Evolutionary conservation across 805 yeast genomes (phyloP).

Genomic region (Pichia exigua): DNA sequence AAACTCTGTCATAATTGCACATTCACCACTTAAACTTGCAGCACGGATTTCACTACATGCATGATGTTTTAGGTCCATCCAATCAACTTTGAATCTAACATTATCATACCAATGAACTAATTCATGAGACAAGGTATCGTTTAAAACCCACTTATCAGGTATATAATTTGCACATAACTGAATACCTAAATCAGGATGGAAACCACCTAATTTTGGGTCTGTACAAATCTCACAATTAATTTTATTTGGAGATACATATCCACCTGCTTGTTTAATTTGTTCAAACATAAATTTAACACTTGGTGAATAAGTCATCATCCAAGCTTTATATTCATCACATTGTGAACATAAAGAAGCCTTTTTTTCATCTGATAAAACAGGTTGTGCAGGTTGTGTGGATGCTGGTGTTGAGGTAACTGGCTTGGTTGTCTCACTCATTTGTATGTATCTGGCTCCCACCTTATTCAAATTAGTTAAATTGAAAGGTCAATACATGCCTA

Average conservation of each 20-base stretch:
- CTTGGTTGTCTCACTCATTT: not conserved
- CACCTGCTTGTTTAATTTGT: slow-evolving; percentile 59
- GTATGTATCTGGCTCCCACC: not conserved
- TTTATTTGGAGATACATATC: slow-evolving; percentile 41
- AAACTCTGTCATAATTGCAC: slow-evolving; percentile 83
- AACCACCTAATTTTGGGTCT: slow-evolving; percentile 83
- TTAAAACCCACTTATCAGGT: slow-evolving; percentile 66
- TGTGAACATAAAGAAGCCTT: slow-evolving; percentile 41
- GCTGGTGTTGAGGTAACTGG: slow-evolving; percentile 7
- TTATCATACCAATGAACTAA: slow-evolving; percentile 90
- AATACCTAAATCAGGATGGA: slow-evolving; percentile 83
- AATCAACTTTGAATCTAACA: slow-evolving; percentile 78
- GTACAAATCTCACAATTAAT: slow-evolving; percentile 79
- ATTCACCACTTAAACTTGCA: slow-evolving; percentile 87
- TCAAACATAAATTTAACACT: slow-evolving; percentile 81
- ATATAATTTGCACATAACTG: slow-evolving; percentile 80
- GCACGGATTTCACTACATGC: slow-evolving; percentile 98
- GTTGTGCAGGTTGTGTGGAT: not conserved
- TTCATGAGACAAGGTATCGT: slow-evolving; percentile 89
- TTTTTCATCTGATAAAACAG: slow-evolving; percentile 4
- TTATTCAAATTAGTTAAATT: too few relatives aligned
- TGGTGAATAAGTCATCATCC: slow-evolving; percentile 77
- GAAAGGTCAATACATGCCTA: not conserved
- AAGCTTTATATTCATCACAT: slow-evolving; percentile 72
- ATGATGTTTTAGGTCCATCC: slow-evolving; percentile 80